phyloP scores from a whole-genome alignment of 73 alveolate species.

The Symbiodinium pilosum region DNA sequence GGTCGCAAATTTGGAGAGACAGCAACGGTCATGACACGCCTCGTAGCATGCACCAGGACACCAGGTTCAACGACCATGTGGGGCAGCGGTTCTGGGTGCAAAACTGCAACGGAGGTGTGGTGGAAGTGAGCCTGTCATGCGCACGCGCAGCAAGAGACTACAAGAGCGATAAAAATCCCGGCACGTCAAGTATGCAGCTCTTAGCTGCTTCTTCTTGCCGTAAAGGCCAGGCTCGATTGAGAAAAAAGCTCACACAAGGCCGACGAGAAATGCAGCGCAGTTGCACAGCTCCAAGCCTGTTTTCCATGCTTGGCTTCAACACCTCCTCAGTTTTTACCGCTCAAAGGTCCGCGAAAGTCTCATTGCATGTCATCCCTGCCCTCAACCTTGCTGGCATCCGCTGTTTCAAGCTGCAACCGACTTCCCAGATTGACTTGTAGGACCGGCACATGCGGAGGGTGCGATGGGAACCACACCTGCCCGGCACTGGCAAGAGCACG shows the following conservation, averaged over 20 bases:
- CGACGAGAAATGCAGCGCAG: too few relatives aligned
- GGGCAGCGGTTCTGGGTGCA: not conserved
- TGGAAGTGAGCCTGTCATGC: not conserved
- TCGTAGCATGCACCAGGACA: not conserved
- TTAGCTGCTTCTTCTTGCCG: too few relatives aligned
- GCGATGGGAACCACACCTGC: slow-evolving; percentile 1
- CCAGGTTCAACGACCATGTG: not conserved
- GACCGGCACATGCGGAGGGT: not conserved
- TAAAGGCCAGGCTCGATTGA: too few relatives aligned
- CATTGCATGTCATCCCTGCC: too few relatives aligned
- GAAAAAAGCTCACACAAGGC: not conserved
- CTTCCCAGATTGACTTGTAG: too few relatives aligned
- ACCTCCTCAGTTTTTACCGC: not conserved
- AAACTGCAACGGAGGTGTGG: not conserved
- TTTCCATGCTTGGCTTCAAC: not conserved
- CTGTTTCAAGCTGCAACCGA: too few relatives aligned
- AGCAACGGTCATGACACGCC: not conserved
- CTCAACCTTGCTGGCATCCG: too few relatives aligned
- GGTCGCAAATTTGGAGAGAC: not conserved
- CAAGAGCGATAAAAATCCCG: too few relatives aligned
- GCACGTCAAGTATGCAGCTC: too few relatives aligned
- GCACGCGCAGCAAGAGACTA: too few relatives aligned
- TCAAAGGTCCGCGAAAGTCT: too few relatives aligned
- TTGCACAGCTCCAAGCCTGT: not conserved
- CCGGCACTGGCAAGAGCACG: not conserved